These are phyloP conservation scores for Cicer judaicum DNA, from an alignment of 306 rosid species.

Conservation along the genomic window DNA sequence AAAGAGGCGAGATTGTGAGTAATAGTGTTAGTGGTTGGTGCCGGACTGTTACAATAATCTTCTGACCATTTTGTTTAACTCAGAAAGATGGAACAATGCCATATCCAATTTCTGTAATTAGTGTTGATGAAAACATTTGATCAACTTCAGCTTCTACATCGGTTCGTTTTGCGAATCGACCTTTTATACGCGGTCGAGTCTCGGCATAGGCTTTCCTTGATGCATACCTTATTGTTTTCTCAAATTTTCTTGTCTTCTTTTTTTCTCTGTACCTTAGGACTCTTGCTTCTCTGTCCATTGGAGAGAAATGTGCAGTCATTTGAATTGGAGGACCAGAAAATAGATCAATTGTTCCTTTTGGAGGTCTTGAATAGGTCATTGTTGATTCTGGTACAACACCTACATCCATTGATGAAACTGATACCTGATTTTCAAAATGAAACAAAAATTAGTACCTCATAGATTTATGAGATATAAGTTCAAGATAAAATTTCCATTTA, in stretches of 20 bases:
- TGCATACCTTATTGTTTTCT: slow-evolving; percentile 93
- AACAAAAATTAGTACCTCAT: slow-evolving; percentile 11
- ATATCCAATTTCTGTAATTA: slow-evolving; percentile 71
- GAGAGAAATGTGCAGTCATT: slow-evolving; percentile 68
- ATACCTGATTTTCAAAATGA: slow-evolving; percentile 54
- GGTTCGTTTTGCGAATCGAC: slow-evolving; percentile 84
- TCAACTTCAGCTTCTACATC: slow-evolving; percentile 76
- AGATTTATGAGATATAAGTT: neutral
- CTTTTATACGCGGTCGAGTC: slow-evolving; percentile 91
- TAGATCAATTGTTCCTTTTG: slow-evolving; percentile 86
- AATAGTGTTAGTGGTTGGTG: too few species aligned
- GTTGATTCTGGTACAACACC: slow-evolving; percentile 89
- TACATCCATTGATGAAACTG: slow-evolving; percentile 83
- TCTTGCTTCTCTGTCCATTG: slow-evolving; percentile 89
- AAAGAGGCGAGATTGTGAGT: too few species aligned
- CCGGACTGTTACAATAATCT: neutral
- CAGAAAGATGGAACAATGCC: slow-evolving; percentile 89
- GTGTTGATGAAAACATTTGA: slow-evolving; percentile 72
- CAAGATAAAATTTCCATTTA: neutral
- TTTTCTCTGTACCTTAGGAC: slow-evolving; percentile 90
- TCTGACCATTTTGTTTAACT: slow-evolving; percentile 26
- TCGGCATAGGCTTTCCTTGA: slow-evolving; percentile 98
- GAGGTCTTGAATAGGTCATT: slow-evolving; percentile 62
- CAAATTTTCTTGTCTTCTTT: slow-evolving; percentile 87
- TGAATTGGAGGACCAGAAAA: slow-evolving; percentile 68